Evolutionary conservation across 805 yeast species (phyloP), one percentile per base, ranked within the genome.

Genomic region (Blastobotrys mokoenaii): DNA sequence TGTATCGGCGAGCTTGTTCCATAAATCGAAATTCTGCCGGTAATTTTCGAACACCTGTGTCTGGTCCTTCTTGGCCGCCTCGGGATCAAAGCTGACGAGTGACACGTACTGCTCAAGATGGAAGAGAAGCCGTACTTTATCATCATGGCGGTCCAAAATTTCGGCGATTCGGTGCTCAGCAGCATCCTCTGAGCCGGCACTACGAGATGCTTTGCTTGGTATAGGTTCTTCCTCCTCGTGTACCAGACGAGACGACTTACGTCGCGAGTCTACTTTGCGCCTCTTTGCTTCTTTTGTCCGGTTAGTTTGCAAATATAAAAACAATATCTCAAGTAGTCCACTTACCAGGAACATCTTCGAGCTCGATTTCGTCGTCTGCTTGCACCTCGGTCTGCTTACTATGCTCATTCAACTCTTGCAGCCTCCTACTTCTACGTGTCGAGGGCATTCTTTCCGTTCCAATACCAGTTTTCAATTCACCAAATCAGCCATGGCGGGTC

Each of bases 51-150:
- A 65, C 6, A 60, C 64, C 38, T 52, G 52, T 8, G 65, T 50
- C 17, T 53, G 53, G 48, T 66, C 70, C 11, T 40, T 40, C 30
- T 59, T 57, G 18, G 69, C 68, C 3, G 47, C 63, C 3, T 44
- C 51, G 1, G 69, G 69, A 44, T 67, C 67, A 41, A 57, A 67
- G 36, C 57, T 52, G 15, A 63, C 70, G 14, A 67, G 55, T 6
- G 71, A 64, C 3, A 67, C 65, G 45, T 63, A 66, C 51, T 63
- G 62, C 40, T 62, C 66, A 20, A 67, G 53, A 47, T 67, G 71
- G 53, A 64, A 67, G 39, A 67, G 56, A 35, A 62, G 57, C 33
- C 71, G 56, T 2, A 65, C 63, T 22, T 58, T 53, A 14, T 59
- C 63, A 42, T 67, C 71, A 38, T 65, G 63, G 7, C 55, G 52